Evolutionary conservation across 2,329 filamentous ascomycete species (phyloP).

Genomic region (Fusarium caatingaense): DNA sequence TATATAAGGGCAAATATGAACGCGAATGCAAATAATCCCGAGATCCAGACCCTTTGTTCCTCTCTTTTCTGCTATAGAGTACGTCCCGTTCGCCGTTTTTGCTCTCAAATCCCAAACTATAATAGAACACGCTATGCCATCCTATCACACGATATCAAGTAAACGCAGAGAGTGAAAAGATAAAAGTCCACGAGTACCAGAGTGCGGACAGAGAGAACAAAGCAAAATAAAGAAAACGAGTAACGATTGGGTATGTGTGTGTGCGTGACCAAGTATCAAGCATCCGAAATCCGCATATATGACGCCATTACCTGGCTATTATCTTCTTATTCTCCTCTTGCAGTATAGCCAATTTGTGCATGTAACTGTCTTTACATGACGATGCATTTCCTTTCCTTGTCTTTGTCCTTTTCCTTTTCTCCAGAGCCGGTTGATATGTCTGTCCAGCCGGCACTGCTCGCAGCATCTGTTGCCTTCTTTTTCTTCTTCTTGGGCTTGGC

Average conservation of each 20-base stretch:
- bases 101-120: constrained; percentile 31
- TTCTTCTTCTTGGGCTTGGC: constrained; percentile 56
- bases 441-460: constrained; percentile 64
- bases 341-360: constrained; percentile 7
- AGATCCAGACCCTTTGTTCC: not conserved
- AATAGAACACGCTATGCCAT: constrained; percentile 26
- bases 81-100: constrained; percentile 25
- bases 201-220: constrained; percentile 12
- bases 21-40: not conserved
- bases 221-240: constrained; percentile 9
- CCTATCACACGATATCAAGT: constrained; percentile 27
- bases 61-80: not conserved
- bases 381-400: constrained; percentile 63
- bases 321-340: constrained; percentile 1
- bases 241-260: constrained; percentile 40
- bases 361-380: constrained; percentile 59
- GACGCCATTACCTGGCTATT: constrained; percentile 19
- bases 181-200: not conserved
- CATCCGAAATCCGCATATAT: constrained; percentile 3
- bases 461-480: constrained; percentile 55
- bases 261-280: constrained; percentile 26
- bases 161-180: constrained; percentile 32
- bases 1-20: not conserved
- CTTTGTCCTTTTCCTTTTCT: constrained; percentile 50
- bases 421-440: constrained; percentile 56